Percentiles rank a stretch among this genome's conserved stretches.
Evolutionary conservation across 805 yeast genomes (phyloP).

Genomic region (Phaffomyces opuntiae): DNA sequence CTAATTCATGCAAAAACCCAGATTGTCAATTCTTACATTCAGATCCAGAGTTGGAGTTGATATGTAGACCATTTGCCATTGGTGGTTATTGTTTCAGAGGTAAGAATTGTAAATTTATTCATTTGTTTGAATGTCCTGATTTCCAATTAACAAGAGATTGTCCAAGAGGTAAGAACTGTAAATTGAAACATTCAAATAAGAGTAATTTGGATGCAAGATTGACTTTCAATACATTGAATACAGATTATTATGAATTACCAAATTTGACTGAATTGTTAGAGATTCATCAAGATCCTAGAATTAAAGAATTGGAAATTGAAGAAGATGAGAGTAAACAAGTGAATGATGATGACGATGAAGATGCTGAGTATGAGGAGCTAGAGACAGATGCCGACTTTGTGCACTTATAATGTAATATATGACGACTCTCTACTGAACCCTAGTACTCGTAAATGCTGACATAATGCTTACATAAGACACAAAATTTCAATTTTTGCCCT

Average conservation of each 20-base stretch:
- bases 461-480: background rate
- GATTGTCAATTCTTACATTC: slow-evolving; percentile 48
- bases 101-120: slow-evolving; percentile 46
- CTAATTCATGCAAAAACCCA: slow-evolving; percentile 39
- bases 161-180: slow-evolving; percentile 43
- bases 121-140: slow-evolving; percentile 65
- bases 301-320: slow-evolving; percentile 15
- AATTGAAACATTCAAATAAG: slow-evolving; percentile 40
- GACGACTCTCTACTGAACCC: too few relatives aligned
- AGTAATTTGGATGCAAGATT: slow-evolving; percentile 19
- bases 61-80: slow-evolving; percentile 62
- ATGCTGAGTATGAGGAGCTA: slow-evolving; percentile 15
- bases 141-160: slow-evolving; percentile 56
- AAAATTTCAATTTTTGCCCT: background rate
- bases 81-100: slow-evolving; percentile 68
- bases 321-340: slow-evolving; percentile 7
- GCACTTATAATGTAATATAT: slow-evolving; percentile 11
- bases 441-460: background rate
- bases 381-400: slow-evolving; percentile 23
- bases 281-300: slow-evolving; percentile 18
- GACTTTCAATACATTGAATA: slow-evolving; percentile 15
- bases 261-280: slow-evolving; percentile 12
- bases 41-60: slow-evolving; percentile 33
- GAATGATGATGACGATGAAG: slow-evolving; percentile 21
- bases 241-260: slow-evolving; percentile 18